These are phyloP conservation scores for Orychophragmus violaceus DNA, from an alignment of 345 rosid genomes.

Conservation along the genomic window DNA sequence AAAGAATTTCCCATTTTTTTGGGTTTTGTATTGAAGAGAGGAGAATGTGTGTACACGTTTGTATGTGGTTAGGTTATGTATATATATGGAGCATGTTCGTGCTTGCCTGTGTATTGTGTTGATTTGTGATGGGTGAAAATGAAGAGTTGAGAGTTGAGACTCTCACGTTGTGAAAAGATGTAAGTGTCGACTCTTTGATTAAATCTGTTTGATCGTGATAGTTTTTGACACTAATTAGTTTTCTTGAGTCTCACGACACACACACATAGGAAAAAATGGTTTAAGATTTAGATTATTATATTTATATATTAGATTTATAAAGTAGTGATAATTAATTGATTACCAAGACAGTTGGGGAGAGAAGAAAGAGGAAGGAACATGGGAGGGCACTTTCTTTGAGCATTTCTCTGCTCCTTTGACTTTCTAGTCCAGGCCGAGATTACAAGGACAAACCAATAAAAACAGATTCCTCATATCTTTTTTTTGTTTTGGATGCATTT, in stretches of 20 bases:
- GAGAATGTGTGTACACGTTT: conserved; percentile 19
- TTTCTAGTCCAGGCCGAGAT: conserved; percentile 20
- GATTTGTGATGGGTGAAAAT: conserved; percentile 13
- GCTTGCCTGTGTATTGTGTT: conserved; percentile 23
- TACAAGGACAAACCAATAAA: not conserved
- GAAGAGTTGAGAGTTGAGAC: conserved; percentile 34
- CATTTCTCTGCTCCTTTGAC: conserved; percentile 23
- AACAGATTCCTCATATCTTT: not conserved
- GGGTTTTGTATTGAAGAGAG: not conserved
- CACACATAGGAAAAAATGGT: not conserved
- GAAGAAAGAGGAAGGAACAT: conserved; percentile 26
- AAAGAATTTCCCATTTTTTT: conserved; percentile 30
- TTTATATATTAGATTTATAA: not conserved
- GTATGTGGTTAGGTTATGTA: conserved; percentile 4
- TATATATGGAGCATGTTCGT: conserved; percentile 26
- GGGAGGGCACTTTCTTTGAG: conserved; percentile 30
- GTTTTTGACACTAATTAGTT: not conserved
- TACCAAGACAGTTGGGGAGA: conserved; percentile 6
- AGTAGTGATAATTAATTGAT: not conserved
- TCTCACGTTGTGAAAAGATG: conserved; percentile 32
- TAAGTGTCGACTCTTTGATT: not conserved
- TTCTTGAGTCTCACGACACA: not conserved
- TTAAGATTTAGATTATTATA: not conserved
- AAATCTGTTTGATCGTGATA: conserved; percentile 16
- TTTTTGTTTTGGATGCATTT: not conserved